Conservation (phyloP, 106 monocot species). For the Dactylorhiza incarnata region DNA sequence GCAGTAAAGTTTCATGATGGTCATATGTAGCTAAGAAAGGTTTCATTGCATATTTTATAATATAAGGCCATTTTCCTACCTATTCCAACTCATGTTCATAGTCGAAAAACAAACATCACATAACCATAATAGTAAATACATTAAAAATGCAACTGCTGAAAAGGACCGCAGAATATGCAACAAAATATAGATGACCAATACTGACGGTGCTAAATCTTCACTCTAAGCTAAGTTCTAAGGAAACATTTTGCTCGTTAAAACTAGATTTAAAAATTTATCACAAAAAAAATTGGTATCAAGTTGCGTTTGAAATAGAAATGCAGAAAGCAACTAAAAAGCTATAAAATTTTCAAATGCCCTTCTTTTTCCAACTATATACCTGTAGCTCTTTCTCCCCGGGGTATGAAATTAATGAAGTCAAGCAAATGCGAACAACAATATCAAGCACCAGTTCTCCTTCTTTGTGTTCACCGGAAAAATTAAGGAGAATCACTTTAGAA, state of each 20-base stretch:
- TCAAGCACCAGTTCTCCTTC: slow-evolving; percentile 76
- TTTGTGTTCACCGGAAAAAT: slow-evolving; percentile 72
- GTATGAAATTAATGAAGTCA: slow-evolving; percentile 53
- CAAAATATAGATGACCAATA: no score
- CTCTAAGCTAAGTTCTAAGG: neutral
- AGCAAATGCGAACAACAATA: slow-evolving; percentile 53
- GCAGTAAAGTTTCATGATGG: no score
- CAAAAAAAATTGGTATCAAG: neutral
- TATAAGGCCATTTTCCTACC: no score
- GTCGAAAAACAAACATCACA: no score
- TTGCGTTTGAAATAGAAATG: neutral
- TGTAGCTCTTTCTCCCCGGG: slow-evolving; percentile 80
- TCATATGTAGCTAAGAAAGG: no score
- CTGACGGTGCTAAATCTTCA: no score
- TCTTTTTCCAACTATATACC: slow-evolving; percentile 28
- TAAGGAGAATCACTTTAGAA: slow-evolving; percentile 48
- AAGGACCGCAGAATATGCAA: no score
- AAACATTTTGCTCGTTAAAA: neutral
- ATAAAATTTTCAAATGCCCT: neutral
- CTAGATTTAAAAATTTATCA: neutral
- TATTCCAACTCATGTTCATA: no score
- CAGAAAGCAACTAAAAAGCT: neutral
- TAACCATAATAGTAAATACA: no score
- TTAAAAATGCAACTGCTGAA: no score
- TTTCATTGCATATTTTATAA: no score